Conservation (phyloP, 2,329 filamentous ascomycete genomes). For the Sphaceloma murrayae region DNA sequence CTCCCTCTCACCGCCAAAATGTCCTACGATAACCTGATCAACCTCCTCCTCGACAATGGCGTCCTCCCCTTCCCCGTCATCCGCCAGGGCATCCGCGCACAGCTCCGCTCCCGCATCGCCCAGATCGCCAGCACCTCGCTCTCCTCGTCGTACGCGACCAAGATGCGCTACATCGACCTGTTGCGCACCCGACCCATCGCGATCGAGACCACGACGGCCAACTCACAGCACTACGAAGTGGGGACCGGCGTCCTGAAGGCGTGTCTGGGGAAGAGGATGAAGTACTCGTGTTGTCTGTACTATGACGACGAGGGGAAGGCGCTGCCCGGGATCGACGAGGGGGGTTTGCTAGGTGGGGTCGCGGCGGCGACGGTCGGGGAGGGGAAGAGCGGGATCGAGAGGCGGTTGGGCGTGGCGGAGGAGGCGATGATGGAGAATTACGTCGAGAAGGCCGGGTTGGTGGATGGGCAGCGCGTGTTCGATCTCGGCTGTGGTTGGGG, state of each 20-base stretch:
- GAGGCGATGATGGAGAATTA: constrained; percentile 56
- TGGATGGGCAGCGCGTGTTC: constrained; percentile 52
- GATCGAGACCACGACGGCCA: constrained; percentile 56
- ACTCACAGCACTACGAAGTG: constrained; percentile 64
- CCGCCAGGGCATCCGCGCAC: constrained; percentile 55
- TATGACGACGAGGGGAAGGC: constrained; percentile 50
- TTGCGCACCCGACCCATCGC: constrained; percentile 56
- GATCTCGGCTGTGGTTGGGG: constrained; percentile 64
- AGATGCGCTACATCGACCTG: constrained; percentile 53
- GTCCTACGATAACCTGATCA: constrained; percentile 32
- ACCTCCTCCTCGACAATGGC: constrained; percentile 54
- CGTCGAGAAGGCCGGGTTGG: constrained; percentile 49
- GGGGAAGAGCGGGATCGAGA: neutral
- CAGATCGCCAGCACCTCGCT: constrained; percentile 48
- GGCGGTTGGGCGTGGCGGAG: constrained; percentile 40
- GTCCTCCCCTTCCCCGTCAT: constrained; percentile 53
- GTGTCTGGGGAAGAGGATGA: constrained; percentile 59
- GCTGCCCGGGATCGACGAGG: constrained; percentile 15
- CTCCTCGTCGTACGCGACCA: constrained; percentile 45
- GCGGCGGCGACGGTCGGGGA: neutral
- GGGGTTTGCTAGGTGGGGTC: neutral
- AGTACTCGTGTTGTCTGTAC: constrained; percentile 61
- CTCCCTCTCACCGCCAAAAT: constrained; percentile 15
- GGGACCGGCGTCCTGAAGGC: constrained; percentile 53
- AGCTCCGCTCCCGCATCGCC: constrained; percentile 51